These are phyloP conservation scores for Fusarium nurragi DNA, from an alignment of 2,329 filamentous ascomycete genomes.

Conservation along the genomic window DNA sequence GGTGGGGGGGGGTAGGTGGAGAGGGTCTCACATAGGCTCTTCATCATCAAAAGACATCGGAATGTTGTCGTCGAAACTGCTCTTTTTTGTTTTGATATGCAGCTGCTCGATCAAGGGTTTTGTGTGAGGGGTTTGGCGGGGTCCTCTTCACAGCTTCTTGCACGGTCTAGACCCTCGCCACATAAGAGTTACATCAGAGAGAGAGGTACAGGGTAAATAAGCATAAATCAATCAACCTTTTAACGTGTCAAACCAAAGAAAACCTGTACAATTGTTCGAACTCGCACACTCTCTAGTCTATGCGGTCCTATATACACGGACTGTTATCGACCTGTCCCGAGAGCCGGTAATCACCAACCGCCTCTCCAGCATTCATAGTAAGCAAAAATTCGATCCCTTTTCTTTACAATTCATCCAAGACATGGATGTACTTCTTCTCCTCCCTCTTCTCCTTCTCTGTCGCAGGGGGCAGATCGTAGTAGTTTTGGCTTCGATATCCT, in stretches of 20 bases:
- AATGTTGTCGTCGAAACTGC: conserved; percentile 6
- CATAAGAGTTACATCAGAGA: background rate
- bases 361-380: conserved; percentile 29
- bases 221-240: background rate
- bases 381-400: conserved; percentile 27
- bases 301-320: conserved; percentile 48
- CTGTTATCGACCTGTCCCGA: conserved; percentile 36
- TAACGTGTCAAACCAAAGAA: conserved; percentile 38
- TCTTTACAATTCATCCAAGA: conserved; percentile 82
- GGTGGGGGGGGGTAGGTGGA: background rate
- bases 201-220: conserved; percentile 29
- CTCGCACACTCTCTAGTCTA: conserved; percentile 45
- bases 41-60: conserved; percentile 54
- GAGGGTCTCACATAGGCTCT: conserved; percentile 56
- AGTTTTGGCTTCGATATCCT: conserved; percentile 87
- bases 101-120: conserved; percentile 13
- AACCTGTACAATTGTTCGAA: conserved; percentile 46
- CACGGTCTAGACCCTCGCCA: conserved; percentile 12
- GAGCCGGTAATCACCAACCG: conserved; percentile 20
- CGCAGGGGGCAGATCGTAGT: conserved; percentile 92
- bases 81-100: background rate
- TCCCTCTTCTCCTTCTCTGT: conserved; percentile 95
- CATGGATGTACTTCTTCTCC: conserved; percentile 97
- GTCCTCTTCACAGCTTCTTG: conserved; percentile 11
- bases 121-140: conserved; percentile 29